Evolutionary conservation across 352 stramenopile genomes (phyloP), one percentile per base, ranked within the genome.

Genomic region (Globisporangium spiculum): DNA sequence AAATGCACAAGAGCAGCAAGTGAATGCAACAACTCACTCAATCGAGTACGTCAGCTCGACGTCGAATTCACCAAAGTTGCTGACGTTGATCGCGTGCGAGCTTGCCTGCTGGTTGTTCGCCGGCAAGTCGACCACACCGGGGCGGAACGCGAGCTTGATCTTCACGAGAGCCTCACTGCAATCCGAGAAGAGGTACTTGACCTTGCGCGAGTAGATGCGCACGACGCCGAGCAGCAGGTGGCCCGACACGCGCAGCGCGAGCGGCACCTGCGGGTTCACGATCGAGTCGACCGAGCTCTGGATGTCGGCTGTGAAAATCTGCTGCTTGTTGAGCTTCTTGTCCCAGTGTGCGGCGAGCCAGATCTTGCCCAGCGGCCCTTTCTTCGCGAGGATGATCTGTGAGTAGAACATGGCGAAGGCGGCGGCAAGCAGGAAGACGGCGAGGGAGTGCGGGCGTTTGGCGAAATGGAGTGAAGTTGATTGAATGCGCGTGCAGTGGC

Each of bases 301-400:
- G 78, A 99, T 99, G 80, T 99, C 97, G 14, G 97, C 98, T 34
- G 90, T 88, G 81, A 99, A 99, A 63, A 99, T 98, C 78, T 99
- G 95, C 50, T 97, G 89, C 75, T 99, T 98, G 70, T 90, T 98
- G 32, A 99, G 84, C 83, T 99, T 99, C 86, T 99, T 99, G 85
- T 99, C 98, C 93, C 94, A 99, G 79, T 99, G 98, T 32, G 98
- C 98, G 18, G 98, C 98, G 32, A 99, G 88, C 96, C 98, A 99
- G 63, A 99, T 98, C 81, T 99, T 99, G 59, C 97, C 97, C 48
- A 99, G 80, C 27, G 97, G 97, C 1, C 97, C 98, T 76, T 99
- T 99, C 88, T 99, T 99, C 61, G 97, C 97, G 30, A 99, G 84
- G 74, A 99, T 99, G 66, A 99, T 96, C 94, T 99, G 96, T 54